Evolutionary conservation across 2,329 filamentous ascomycete species (phyloP).

Genomic region (Pezicula carpinea): DNA sequence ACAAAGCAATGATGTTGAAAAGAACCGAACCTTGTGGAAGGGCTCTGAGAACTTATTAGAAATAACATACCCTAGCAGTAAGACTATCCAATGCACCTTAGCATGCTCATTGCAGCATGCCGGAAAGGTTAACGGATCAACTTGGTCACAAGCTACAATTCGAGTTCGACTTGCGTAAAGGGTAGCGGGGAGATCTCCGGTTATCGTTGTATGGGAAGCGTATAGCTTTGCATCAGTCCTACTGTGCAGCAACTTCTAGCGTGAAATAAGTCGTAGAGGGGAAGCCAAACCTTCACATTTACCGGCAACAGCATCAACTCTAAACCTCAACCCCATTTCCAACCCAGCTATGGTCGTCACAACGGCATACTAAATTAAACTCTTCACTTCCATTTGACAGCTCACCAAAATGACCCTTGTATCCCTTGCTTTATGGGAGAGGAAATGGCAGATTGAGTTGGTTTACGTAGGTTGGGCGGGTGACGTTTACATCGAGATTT

Average conservation of each 20-base stretch:
- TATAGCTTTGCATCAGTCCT: conserved; percentile 23
- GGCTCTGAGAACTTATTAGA: too few species aligned
- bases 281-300: conserved; percentile 22
- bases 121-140: too few species aligned
- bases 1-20: too few species aligned
- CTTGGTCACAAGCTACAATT: too few species aligned
- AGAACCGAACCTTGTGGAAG: too few species aligned
- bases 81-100: too few species aligned
- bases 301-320: too few species aligned
- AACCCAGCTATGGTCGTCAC: conserved; percentile 36
- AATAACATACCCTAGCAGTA: too few species aligned
- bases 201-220: too few species aligned
- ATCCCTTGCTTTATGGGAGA: conserved; percentile 22
- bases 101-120: too few species aligned
- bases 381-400: not conserved
- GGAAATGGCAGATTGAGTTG: conserved; percentile 45
- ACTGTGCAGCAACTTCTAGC: not conserved
- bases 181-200: too few species aligned
- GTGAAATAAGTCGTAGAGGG: not conserved
- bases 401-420: not conserved
- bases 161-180: too few species aligned
- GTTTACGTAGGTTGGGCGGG: conserved; percentile 47
- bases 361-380: conserved; percentile 33
- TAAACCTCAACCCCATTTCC: conserved; percentile 40
- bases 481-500: conserved; percentile 44